Conservation (phyloP, 1,284 basidiomycete species). For the Malassezia furfur region DNA sequence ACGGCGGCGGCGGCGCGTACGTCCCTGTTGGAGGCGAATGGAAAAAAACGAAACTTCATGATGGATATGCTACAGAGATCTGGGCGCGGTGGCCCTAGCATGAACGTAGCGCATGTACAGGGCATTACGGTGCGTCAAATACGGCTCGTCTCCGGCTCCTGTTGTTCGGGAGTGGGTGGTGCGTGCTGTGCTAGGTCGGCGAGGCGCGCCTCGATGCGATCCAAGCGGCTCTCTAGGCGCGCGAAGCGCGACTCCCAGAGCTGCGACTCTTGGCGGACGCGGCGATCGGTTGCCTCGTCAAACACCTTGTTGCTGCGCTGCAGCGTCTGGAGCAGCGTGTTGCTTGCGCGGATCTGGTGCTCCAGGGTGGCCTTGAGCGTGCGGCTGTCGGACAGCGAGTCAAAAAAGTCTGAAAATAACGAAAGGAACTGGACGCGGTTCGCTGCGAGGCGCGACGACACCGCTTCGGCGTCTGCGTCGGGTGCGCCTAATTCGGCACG, state of each 20-base stretch:
- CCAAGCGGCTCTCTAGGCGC: constrained; percentile 22
- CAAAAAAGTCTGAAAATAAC: constrained; percentile 45
- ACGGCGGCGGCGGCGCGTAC: too few species aligned
- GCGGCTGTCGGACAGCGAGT: constrained; percentile 40
- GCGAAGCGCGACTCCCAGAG: constrained; percentile 32
- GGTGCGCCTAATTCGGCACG: not conserved
- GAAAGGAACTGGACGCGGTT: constrained; percentile 39
- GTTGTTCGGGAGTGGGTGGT: too few species aligned
- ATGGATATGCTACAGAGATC: too few species aligned
- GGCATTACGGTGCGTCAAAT: too few species aligned
- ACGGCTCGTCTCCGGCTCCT: too few species aligned
- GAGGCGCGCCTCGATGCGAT: constrained; percentile 1
- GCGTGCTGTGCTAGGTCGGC: not conserved
- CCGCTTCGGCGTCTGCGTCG: not conserved
- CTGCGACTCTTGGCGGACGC: constrained; percentile 30
- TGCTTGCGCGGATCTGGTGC: constrained; percentile 43
- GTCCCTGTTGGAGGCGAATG: too few species aligned
- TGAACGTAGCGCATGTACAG: too few species aligned
- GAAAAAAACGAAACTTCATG: too few species aligned
- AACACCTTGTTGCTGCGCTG: constrained; percentile 37
- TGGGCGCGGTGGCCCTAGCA: too few species aligned
- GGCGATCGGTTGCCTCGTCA: constrained; percentile 40
- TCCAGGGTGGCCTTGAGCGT: constrained; percentile 44
- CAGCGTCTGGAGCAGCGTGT: constrained; percentile 41
- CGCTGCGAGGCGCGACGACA: constrained; percentile 1